Conservation (phyloP, 352 stramenopile species). For the Phytophthora pluvialis region DNA sequence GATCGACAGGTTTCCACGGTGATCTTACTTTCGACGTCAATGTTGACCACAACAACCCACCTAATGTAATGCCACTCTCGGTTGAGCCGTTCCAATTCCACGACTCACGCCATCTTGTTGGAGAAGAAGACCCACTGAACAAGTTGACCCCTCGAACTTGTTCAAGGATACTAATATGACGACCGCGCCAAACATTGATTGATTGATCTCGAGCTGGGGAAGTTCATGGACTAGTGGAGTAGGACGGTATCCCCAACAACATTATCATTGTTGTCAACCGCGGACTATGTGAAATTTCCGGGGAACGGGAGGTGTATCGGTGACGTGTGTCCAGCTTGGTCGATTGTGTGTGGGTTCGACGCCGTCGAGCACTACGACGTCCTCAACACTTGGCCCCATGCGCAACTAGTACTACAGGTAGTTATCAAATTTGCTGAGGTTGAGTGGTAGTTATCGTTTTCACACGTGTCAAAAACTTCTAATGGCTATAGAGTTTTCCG, state of each 20-base stretch:
- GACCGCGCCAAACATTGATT: too few species aligned
- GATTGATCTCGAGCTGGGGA: too few species aligned
- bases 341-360: slow-evolving; percentile 1
- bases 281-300: too few species aligned
- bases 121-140: not conserved
- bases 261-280: too few species aligned
- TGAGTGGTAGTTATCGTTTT: not conserved
- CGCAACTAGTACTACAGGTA: too few species aligned
- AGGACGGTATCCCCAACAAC: too few species aligned
- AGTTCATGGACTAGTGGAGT: too few species aligned
- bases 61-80: not conserved
- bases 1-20: not conserved
- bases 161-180: not conserved
- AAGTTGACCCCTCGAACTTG: too few species aligned
- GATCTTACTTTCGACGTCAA: not conserved
- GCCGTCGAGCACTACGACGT: slow-evolving; percentile 23
- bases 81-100: not conserved
- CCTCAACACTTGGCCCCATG: slow-evolving; percentile 6
- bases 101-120: not conserved
- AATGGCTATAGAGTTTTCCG: slow-evolving; percentile 4
- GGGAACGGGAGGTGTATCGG: too few species aligned
- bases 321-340: slow-evolving; percentile 16
- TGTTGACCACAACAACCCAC: not conserved
- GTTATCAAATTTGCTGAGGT: too few species aligned
- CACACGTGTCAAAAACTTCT: too few species aligned